A percentile compares a stretch with the other conserved stretches of the same genome.
phyloP scores from a whole-genome alignment of 192 early-diverging fungal genomes.

The Ambispora gerdemannii region DNA sequence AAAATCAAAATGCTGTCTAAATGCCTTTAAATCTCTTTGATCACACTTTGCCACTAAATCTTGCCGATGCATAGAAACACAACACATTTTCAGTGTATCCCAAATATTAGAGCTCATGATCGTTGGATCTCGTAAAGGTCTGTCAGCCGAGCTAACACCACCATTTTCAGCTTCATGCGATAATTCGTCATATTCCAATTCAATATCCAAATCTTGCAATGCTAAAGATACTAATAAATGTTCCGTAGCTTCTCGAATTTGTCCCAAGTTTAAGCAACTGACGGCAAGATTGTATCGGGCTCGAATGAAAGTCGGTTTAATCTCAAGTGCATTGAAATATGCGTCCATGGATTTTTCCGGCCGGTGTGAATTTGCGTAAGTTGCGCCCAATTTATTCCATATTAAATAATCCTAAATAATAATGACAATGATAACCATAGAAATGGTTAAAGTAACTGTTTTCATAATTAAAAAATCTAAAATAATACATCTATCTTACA shows the following conservation, averaged over 20 bases:
- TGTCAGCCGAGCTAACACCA: slow-evolving; percentile 42
- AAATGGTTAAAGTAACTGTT: slow-evolving; percentile 7
- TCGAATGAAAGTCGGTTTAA: slow-evolving; percentile 93
- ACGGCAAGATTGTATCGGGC: slow-evolving; percentile 96
- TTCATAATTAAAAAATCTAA: neutral
- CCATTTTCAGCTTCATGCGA: slow-evolving; percentile 36
- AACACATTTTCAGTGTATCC: slow-evolving; percentile 76
- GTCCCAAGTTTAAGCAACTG: slow-evolving; percentile 82
- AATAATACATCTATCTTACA: slow-evolving; percentile 34
- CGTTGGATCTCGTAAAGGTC: neutral
- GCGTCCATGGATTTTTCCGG: slow-evolving; percentile 81
- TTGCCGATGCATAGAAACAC: slow-evolving; percentile 69
- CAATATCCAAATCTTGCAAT: slow-evolving; percentile 65
- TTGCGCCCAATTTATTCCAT: slow-evolving; percentile 98
- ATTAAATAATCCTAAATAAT: slow-evolving; percentile 75
- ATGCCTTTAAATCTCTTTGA: slow-evolving; percentile 70
- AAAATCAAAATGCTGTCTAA: slow-evolving; percentile 86
- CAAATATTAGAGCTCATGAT: slow-evolving; percentile 74
- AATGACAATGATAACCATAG: neutral
- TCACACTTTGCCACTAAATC: slow-evolving; percentile 85
- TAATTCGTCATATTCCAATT: slow-evolving; percentile 34
- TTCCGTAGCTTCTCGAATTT: slow-evolving; percentile 87
- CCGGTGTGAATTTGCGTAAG: slow-evolving; percentile 84
- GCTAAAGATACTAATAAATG: slow-evolving; percentile 87
- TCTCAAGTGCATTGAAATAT: slow-evolving; percentile 89